A percentile compares a stretch with the other conserved stretches of the same genome.
phyloP scores from a whole-genome alignment of 1,284 basidiomycete species.

The Ceratobasidium papillatum region DNA sequence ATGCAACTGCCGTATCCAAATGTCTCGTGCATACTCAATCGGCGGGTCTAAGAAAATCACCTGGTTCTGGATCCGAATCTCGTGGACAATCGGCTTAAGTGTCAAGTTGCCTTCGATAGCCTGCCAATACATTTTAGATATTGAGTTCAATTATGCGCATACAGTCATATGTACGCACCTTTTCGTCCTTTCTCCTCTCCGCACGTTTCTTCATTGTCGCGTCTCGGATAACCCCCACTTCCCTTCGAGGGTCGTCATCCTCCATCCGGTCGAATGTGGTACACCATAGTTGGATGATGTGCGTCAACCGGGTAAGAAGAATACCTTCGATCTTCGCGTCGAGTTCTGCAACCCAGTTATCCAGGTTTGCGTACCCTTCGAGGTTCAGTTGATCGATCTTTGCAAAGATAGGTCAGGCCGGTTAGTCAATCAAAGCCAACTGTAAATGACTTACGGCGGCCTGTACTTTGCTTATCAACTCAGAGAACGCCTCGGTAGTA shows the following conservation, averaged over 20 bases:
- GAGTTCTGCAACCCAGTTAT: constrained; percentile 91
- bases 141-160: constrained; percentile 1
- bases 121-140: constrained; percentile 27
- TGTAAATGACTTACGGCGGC: constrained; percentile 70
- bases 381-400: constrained; percentile 94
- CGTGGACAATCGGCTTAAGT: constrained; percentile 87
- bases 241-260: constrained; percentile 67
- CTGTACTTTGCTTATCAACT: constrained; percentile 83
- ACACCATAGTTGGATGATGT: constrained; percentile 90
- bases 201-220: constrained; percentile 66
- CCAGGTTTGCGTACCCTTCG: constrained; percentile 97
- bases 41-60: constrained; percentile 98
- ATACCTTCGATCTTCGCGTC: constrained; percentile 88
- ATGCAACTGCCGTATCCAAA: constrained; percentile 92
- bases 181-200: constrained; percentile 74
- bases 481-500: constrained; percentile 80
- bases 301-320: constrained; percentile 77
- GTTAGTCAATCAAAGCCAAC: not conserved
- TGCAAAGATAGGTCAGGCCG: not conserved
- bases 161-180: constrained; percentile 56
- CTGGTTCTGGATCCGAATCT: constrained; percentile 97
- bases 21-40: constrained; percentile 90
- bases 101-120: constrained; percentile 70
- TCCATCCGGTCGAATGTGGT: constrained; percentile 80
- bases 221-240: constrained; percentile 62